Conservation (phyloP, 140 eudicot genomes). For the Anethum foeniculum region DNA sequence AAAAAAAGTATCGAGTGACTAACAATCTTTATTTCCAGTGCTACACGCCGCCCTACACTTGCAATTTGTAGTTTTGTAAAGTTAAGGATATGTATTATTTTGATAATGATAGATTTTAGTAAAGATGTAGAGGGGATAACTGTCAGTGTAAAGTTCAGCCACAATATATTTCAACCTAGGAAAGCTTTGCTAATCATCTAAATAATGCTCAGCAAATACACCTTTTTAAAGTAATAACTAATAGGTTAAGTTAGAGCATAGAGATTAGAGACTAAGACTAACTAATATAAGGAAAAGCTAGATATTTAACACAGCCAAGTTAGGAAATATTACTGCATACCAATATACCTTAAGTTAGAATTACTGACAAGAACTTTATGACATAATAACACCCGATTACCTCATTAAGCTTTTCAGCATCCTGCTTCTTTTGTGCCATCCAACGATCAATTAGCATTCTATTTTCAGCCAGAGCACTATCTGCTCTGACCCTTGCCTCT, state of each 20-base stretch:
- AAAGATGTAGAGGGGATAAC: not conserved
- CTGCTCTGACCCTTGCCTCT: slow-evolving; percentile 51
- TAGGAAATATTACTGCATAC: not conserved
- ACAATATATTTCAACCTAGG: not conserved
- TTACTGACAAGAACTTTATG: not conserved
- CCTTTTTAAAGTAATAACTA: not conserved
- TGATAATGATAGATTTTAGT: not conserved
- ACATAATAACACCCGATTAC: slow-evolving; percentile 26
- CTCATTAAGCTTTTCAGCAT: slow-evolving; percentile 92
- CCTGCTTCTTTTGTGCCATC: slow-evolving; percentile 87
- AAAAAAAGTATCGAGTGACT: not conserved
- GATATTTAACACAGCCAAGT: not conserved
- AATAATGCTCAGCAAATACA: not conserved
- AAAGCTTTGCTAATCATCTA: not conserved
- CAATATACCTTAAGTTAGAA: too few relatives aligned
- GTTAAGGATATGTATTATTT: not conserved
- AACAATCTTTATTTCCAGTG: not conserved
- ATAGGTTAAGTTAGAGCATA: not conserved
- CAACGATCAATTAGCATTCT: slow-evolving; percentile 73
- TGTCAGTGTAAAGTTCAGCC: not conserved
- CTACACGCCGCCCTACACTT: not conserved
- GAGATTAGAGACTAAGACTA: not conserved
- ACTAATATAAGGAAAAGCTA: not conserved
- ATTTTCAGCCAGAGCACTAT: slow-evolving; percentile 65
- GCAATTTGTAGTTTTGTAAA: not conserved